A percentile compares a stretch with the other conserved stretches of the same genome.
phyloP scores from a whole-genome alignment of 164 flowering plant species.

The Chimonanthus praecox region DNA sequence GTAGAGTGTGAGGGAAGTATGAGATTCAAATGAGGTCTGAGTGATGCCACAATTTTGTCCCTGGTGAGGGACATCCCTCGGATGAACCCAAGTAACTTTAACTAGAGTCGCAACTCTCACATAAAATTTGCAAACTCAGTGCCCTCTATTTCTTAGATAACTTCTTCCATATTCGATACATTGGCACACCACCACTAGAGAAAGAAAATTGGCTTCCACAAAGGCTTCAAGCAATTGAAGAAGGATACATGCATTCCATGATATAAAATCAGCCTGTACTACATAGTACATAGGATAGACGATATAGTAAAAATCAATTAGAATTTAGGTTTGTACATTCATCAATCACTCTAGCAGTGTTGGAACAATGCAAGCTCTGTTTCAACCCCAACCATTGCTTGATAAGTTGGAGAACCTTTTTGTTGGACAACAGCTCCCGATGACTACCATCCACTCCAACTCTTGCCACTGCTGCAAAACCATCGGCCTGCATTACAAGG shows the following conservation, averaged over 20 bases:
- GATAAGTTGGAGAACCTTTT: constrained; percentile 49
- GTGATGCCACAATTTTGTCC: too few species aligned
- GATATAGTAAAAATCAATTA: neutral
- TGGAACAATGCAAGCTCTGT: constrained; percentile 14
- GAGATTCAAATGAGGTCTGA: too few species aligned
- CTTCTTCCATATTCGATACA: too few species aligned
- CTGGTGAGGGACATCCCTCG: too few species aligned
- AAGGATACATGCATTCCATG: neutral
- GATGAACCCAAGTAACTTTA: too few species aligned
- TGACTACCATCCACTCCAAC: constrained; percentile 61
- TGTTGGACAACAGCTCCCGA: constrained; percentile 50
- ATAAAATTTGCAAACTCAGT: too few species aligned
- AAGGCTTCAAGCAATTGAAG: neutral
- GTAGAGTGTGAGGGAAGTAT: too few species aligned
- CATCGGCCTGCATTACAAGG: constrained; percentile 56
- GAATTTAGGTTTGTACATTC: constrained; percentile 5
- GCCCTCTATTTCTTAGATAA: too few species aligned
- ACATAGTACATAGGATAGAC: neutral
- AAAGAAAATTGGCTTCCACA: too few species aligned
- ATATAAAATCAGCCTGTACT: neutral
- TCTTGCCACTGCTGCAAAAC: constrained; percentile 60
- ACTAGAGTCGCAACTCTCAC: too few species aligned
- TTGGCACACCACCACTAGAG: neutral
- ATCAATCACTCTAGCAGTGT: constrained; percentile 40
- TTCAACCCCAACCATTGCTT: constrained; percentile 63